Evolutionary conservation across 305 asterid genomes (phyloP), one percentile per base, ranked within the genome.

Genomic region (Ajuga reptans): DNA sequence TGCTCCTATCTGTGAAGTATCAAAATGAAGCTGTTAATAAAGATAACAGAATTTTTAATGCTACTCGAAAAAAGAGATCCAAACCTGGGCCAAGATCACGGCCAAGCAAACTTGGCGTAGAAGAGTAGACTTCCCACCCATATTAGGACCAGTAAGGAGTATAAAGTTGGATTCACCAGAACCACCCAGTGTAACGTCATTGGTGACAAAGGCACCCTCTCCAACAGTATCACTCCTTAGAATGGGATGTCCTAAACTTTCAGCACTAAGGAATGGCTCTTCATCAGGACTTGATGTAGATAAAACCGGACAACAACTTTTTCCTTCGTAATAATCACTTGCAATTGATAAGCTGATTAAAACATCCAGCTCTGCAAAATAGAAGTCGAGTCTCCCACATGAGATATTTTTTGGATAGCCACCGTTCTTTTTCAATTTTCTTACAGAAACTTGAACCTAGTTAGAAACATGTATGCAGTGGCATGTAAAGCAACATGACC

Each of bases 51-150:
- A 16, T 21, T 45, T 50, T 41, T 46, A 24, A 47, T 9, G 34
- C 72, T 60, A 66, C 24, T 16, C 41, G 12, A 21, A 50, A 50
- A 14, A 37, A 45, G 71, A 68, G 62, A 36, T 71, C 73, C 72
- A 33, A 73, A 89, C 97, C 96, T 94, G 99, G 29, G 97, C 96
- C 85, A 94, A 82, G 81, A 94, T 87, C 66, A 85, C 91, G 70
- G 96, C 96, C 82, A 94, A 70, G 83, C 99, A 94, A 78, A 91
- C 81, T 84, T 94, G 99, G 47, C 99, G 96, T 56, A 91, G 84
- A 80, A 94, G 95, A 39, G 99, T 91, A 51, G 97, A 94, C 78
- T 93, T 93, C 68, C 99, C 99, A 62, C 99, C 99, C 99, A 94
- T 94, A 84, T 94, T 94, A 69, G 99, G 97, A 57, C 99, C 97